Conservation (phyloP, 805 yeast species). For the Kodamaea laetipori region DNA sequence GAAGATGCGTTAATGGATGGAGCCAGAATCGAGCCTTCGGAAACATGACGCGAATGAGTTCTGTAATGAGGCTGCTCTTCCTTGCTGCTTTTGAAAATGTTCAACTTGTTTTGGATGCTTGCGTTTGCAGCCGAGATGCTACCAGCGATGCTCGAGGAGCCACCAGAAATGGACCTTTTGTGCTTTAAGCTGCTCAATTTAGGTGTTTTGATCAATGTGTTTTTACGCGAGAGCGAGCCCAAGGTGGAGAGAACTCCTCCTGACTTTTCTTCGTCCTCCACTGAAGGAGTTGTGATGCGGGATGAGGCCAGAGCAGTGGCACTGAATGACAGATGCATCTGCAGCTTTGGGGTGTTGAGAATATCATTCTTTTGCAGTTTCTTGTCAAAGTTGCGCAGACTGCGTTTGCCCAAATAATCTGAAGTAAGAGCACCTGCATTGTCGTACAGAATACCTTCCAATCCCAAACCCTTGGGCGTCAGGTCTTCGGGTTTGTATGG, state of each 20-base stretch:
- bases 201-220: constrained; percentile 33
- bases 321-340: neutral
- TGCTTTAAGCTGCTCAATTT: constrained; percentile 38
- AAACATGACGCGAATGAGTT: constrained; percentile 42
- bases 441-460: constrained; percentile 38
- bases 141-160: constrained; percentile 16
- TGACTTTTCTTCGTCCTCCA: constrained; percentile 26
- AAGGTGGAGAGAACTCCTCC: constrained; percentile 1
- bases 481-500: constrained; percentile 7
- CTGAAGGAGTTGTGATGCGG: constrained; percentile 25
- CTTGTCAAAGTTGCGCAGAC: constrained; percentile 7
- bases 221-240: constrained; percentile 25
- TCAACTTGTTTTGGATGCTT: constrained; percentile 31
- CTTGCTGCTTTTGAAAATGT: constrained; percentile 33
- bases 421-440: neutral
- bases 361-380: constrained; percentile 2
- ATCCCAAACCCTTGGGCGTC: constrained; percentile 36
- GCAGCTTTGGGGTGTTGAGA: constrained; percentile 4
- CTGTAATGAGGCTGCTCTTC: constrained; percentile 17
- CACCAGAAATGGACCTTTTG: constrained; percentile 43
- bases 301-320: constrained; percentile 3
- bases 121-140: constrained; percentile 13
- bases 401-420: constrained; percentile 5
- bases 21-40: constrained; percentile 38
- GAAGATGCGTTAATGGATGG: constrained; percentile 22